These are phyloP conservation scores for Schizonepeta tenuifolia DNA, from an alignment of 257 asterid species.

Conservation along the genomic window DNA sequence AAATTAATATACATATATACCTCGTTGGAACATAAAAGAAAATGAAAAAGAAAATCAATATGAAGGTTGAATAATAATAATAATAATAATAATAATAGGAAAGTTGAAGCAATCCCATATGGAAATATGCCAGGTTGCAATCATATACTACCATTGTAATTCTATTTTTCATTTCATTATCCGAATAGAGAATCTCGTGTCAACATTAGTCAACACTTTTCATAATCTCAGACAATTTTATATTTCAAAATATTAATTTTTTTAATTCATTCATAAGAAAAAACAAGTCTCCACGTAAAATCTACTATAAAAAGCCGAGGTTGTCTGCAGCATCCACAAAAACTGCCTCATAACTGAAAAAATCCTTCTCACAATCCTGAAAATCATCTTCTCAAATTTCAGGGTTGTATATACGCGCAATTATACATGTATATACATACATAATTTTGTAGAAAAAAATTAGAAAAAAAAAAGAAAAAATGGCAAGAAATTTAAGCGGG, in stretches of 20 bases:
- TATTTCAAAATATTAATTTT: neutral
- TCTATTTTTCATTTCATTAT: neutral
- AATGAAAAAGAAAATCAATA: too few species aligned
- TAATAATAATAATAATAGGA: too few species aligned
- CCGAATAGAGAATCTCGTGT: neutral
- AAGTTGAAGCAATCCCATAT: too few species aligned
- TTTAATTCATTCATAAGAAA: neutral
- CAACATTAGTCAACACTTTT: neutral
- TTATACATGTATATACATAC: neutral
- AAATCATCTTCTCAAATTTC: neutral
- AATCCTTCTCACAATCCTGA: neutral
- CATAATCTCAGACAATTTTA: neutral
- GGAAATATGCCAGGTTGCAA: too few species aligned
- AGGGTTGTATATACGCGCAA: neutral
- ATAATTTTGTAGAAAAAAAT: neutral
- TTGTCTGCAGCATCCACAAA: conserved; percentile 20
- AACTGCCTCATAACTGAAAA: conserved; percentile 11
- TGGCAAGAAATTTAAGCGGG: conserved; percentile 49
- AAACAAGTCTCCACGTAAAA: conserved; percentile 6
- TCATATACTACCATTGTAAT: neutral
- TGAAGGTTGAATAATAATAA: too few species aligned
- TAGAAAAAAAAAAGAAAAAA: conserved; percentile 9
- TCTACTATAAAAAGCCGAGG: conserved; percentile 29
- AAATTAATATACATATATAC: too few species aligned
- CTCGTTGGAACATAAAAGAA: too few species aligned